These are phyloP conservation scores for Diaporthe caulivora DNA, from an alignment of 2,329 filamentous ascomycete genomes.

Conservation along the genomic window DNA sequence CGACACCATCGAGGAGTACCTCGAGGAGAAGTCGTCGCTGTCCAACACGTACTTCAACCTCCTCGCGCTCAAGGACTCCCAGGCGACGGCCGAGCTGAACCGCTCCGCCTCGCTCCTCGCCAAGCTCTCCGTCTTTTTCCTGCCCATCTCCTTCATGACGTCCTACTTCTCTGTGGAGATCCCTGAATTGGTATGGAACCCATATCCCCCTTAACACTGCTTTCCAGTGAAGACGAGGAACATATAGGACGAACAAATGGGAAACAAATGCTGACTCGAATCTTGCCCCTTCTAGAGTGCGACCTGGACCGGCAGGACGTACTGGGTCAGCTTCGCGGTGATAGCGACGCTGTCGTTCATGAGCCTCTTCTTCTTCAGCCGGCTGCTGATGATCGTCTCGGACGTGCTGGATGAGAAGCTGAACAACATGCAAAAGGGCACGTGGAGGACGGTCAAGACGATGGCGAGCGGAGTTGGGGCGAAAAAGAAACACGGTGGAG, in stretches of 20 bases:
- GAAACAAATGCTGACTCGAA: neutral
- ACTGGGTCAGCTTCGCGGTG: slow-evolving; percentile 77
- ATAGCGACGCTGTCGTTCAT: slow-evolving; percentile 71
- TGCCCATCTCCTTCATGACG: slow-evolving; percentile 81
- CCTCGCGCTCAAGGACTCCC: slow-evolving; percentile 80
- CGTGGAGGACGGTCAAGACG: slow-evolving; percentile 25
- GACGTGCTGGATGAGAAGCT: slow-evolving; percentile 55
- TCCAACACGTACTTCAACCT: slow-evolving; percentile 83
- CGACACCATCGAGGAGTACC: slow-evolving; percentile 71
- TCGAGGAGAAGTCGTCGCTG: slow-evolving; percentile 78
- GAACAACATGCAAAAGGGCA: slow-evolving; percentile 24
- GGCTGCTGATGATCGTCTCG: slow-evolving; percentile 59
- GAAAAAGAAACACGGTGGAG: neutral
- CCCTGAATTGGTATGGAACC: slow-evolving; percentile 54
- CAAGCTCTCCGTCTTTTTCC: slow-evolving; percentile 81
- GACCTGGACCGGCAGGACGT: slow-evolving; percentile 71
- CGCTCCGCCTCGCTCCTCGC: slow-evolving; percentile 79
- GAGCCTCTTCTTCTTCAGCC: slow-evolving; percentile 66
- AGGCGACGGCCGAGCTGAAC: slow-evolving; percentile 78
- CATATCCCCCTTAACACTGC: neutral
- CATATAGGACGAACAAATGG: neutral
- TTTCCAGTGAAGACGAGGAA: neutral
- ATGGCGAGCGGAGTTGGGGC: neutral
- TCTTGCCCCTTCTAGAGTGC: slow-evolving; percentile 46
- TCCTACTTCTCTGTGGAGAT: slow-evolving; percentile 80